A percentile compares a stretch with the other conserved stretches of the same genome.
These are phyloP conservation scores for Epichloe baconii DNA, from an alignment of 2,329 filamentous ascomycete genomes.

Conservation along the genomic window DNA sequence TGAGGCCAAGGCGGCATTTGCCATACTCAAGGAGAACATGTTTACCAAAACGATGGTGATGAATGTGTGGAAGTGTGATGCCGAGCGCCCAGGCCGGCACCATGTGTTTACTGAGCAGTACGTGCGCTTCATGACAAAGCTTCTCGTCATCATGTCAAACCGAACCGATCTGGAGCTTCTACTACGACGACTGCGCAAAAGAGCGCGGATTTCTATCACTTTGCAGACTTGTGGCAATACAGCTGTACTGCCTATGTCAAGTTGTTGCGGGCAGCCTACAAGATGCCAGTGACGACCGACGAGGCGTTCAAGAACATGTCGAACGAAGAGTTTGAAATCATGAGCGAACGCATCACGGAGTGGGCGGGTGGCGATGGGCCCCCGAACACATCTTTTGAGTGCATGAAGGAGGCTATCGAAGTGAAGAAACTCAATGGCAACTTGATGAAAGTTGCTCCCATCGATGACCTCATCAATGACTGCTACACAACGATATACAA, in stretches of 20 bases:
- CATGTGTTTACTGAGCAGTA: conserved; percentile 88
- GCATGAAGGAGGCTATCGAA: conserved; percentile 45
- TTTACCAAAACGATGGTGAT: conserved; percentile 93
- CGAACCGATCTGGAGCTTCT: conserved; percentile 64
- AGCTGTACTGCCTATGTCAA: conserved; percentile 41
- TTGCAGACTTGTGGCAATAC: conserved; percentile 44
- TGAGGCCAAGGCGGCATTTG: conserved; percentile 66
- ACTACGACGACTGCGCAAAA: conserved; percentile 71
- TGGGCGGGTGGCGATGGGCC: conserved; percentile 33
- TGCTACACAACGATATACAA: conserved; percentile 69
- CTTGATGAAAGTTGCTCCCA: conserved; percentile 70
- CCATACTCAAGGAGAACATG: conserved; percentile 57
- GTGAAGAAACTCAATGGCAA: conserved; percentile 66
- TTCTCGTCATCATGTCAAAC: conserved; percentile 65
- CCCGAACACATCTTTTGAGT: conserved; percentile 32
- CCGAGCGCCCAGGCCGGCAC: conserved; percentile 70
- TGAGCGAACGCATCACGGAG: conserved; percentile 39
- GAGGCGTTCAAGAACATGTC: conserved; percentile 42
- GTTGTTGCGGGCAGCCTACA: conserved; percentile 36
- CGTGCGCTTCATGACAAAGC: conserved; percentile 63
- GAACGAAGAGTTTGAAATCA: conserved; percentile 44
- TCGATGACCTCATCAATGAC: conserved; percentile 91
- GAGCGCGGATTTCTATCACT: conserved; percentile 59
- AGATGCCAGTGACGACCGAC: conserved; percentile 32
- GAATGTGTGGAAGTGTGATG: conserved; percentile 90